Conservation (phyloP, 2,329 filamentous ascomycete species). For the Epichloe aotearoae region DNA sequence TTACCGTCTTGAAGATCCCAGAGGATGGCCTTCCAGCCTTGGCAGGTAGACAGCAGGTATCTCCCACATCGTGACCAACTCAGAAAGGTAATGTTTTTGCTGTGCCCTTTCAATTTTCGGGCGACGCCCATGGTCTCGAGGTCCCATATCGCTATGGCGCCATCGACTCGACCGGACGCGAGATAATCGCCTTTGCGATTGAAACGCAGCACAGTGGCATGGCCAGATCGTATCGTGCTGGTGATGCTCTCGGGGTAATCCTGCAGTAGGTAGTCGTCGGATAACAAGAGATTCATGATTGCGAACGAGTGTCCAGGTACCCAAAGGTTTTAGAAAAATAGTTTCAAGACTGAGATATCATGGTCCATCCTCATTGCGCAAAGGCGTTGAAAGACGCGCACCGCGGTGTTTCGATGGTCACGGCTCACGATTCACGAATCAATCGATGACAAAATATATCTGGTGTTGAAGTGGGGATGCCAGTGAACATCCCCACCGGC, state of each 20-base stretch:
- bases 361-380: background rate
- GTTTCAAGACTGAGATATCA: background rate
- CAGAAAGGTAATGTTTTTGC: conserved; percentile 81
- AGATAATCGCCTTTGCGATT: conserved; percentile 90
- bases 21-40: conserved; percentile 92
- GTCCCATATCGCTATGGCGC: conserved; percentile 91
- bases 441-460: background rate
- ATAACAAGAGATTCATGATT: conserved; percentile 45
- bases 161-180: conserved; percentile 86
- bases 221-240: conserved; percentile 64
- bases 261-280: conserved; percentile 51
- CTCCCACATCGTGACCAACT: conserved; percentile 90
- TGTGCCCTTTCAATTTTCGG: conserved; percentile 85
- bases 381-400: background rate
- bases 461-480: no score
- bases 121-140: conserved; percentile 95
- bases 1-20: conserved; percentile 72
- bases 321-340: background rate
- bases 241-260: conserved; percentile 88
- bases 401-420: no score
- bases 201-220: conserved; percentile 64
- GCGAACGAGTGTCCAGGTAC: conserved; percentile 1
- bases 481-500: no score
- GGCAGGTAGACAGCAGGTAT: conserved; percentile 82
- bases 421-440: background rate